phyloP scores from a whole-genome alignment of 2,329 filamentous ascomycete genomes.

The Calonectria pseudoreteaudii region DNA sequence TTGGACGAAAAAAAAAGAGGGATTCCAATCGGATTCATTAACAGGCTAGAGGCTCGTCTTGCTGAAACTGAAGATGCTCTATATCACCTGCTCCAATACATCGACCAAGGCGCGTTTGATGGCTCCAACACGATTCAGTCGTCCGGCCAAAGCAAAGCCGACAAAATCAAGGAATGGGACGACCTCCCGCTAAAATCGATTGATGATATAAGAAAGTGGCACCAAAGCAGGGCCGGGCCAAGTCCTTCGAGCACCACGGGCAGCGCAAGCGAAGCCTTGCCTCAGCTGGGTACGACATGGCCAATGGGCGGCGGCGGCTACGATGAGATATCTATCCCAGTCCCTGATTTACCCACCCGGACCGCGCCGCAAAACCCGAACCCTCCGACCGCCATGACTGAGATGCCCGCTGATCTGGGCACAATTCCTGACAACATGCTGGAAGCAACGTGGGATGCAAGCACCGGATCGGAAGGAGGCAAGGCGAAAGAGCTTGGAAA shows the following conservation, averaged over 20 bases:
- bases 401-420: neutral
- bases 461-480: neutral
- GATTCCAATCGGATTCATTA: constrained; percentile 54
- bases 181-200: constrained; percentile 33
- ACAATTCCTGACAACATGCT: constrained; percentile 4
- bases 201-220: constrained; percentile 40
- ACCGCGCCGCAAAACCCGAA: neutral
- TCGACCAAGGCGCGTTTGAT: constrained; percentile 8
- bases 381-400: neutral
- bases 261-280: neutral
- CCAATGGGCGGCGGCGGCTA: neutral
- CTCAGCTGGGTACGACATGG: neutral
- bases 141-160: constrained; percentile 39
- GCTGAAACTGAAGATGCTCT: constrained; percentile 47
- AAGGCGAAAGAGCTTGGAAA: constrained; percentile 34
- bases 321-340: neutral
- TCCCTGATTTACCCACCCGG: neutral
- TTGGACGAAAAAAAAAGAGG: constrained; percentile 34
- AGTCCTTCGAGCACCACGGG: neutral
- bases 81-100: constrained; percentile 35
- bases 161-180: constrained; percentile 46
- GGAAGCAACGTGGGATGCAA: constrained; percentile 16
- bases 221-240: constrained; percentile 4
- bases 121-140: constrained; percentile 7
- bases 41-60: constrained; percentile 52